Evolutionary conservation across 768 basidiomycete species (phyloP).

Genomic region (Royoungia palumana): DNA sequence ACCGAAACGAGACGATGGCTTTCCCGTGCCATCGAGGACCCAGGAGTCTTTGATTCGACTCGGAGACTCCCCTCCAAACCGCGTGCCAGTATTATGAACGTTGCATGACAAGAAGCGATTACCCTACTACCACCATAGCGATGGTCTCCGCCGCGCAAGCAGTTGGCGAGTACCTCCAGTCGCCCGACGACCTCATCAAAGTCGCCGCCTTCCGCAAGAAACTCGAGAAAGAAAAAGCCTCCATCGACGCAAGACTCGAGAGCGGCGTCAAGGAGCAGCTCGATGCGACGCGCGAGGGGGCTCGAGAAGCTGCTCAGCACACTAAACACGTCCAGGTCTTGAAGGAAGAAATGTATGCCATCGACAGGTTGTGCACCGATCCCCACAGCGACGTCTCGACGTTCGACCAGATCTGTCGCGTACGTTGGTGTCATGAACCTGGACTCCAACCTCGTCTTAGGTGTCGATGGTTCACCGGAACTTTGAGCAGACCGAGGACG

Average conservation of each 20-base stretch:
- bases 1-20: no score
- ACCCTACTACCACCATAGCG: no score
- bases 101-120: not conserved
- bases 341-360: slow-evolving; percentile 80
- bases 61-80: no score
- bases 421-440: no score
- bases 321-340: slow-evolving; percentile 71
- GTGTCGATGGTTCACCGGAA: no score
- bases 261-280: slow-evolving; percentile 91
- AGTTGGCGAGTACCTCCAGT: no score
- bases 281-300: no score
- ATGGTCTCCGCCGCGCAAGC: slow-evolving; percentile 80
- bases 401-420: slow-evolving; percentile 94
- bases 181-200: slow-evolving; percentile 90
- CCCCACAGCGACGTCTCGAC: slow-evolving; percentile 75
- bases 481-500: no score
- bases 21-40: no score
- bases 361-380: slow-evolving; percentile 74
- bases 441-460: no score
- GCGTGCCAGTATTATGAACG: no score
- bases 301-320: slow-evolving; percentile 78
- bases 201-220: slow-evolving; percentile 88
- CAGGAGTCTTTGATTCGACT: slow-evolving; percentile 32
- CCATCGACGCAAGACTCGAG: slow-evolving; percentile 85
- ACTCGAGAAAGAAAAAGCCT: slow-evolving; percentile 93